Evolutionary conservation across 78 protist genomes (phyloP).

Genomic region (Polysphondylium violaceum): DNA sequence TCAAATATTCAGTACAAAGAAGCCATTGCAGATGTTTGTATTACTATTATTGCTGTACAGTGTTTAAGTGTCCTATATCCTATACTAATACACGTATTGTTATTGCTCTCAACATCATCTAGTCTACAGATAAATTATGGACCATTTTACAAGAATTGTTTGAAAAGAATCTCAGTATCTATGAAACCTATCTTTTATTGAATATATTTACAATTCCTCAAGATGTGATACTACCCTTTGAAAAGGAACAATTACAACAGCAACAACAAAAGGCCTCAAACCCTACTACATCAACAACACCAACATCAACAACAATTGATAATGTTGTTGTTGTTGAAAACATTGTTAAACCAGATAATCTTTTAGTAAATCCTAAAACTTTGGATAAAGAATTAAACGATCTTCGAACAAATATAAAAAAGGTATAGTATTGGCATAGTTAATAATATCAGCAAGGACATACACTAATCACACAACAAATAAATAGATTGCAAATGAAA

Average conservation of each 20-base stretch:
- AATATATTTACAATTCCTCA: slow-evolving; percentile 36
- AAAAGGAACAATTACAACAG: no score
- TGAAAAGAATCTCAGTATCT: slow-evolving; percentile 33
- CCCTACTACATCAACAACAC: neutral
- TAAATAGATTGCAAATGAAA: slow-evolving; percentile 15
- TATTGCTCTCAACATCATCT: neutral
- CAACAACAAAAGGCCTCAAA: neutral
- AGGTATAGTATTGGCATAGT: no score
- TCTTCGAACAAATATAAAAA: slow-evolving; percentile 20
- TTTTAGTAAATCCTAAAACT: neutral
- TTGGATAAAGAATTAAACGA: slow-evolving; percentile 32
- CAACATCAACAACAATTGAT: neutral
- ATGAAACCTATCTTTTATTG: neutral
- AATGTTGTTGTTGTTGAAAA: no score
- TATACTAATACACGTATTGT: neutral
- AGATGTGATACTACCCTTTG: slow-evolving; percentile 36
- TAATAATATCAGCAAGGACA: no score
- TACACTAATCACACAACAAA: no score
- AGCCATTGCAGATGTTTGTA: neutral
- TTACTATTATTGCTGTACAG: neutral
- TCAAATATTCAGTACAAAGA: neutral
- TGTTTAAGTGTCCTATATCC: neutral
- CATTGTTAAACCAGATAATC: no score
- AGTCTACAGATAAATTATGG: slow-evolving; percentile 61
- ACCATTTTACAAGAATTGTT: slow-evolving; percentile 6